Conservation (phyloP, 78 protist species). For the Chrysochromulina parva region DNA sequence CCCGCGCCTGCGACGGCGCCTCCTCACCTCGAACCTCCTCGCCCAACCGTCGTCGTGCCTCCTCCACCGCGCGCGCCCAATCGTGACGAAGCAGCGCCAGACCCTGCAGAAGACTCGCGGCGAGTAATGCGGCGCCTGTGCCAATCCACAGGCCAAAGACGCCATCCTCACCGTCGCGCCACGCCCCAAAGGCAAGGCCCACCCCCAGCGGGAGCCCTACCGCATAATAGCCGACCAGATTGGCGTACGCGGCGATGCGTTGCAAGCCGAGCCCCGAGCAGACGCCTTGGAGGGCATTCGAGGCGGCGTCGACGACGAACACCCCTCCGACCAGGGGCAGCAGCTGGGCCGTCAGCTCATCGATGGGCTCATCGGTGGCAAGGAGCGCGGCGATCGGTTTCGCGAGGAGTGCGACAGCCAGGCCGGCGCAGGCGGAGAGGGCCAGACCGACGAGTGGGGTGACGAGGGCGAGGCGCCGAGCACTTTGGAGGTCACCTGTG, state of each 20-base stretch:
- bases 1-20: no score
- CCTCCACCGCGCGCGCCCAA: neutral
- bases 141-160: neutral
- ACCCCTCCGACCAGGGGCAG: neutral
- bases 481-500: no score
- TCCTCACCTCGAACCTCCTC: no score
- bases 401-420: no score
- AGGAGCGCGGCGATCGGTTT: neutral
- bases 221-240: neutral
- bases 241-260: neutral
- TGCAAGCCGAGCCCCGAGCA: conserved; percentile 2
- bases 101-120: neutral
- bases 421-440: neutral
- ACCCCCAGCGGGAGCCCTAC: neutral
- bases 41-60: no score
- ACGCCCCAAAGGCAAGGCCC: neutral
- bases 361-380: neutral
- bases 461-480: no score
- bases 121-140: neutral
- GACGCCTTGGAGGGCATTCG: neutral
- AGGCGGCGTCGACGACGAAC: neutral
- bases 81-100: neutral
- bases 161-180: neutral
- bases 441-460: neutral
- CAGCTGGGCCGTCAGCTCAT: neutral